Evolutionary conservation across 1,284 basidiomycete species (phyloP), one percentile per base, ranked within the genome.

Genomic region (Heterobasidion occidentale): DNA sequence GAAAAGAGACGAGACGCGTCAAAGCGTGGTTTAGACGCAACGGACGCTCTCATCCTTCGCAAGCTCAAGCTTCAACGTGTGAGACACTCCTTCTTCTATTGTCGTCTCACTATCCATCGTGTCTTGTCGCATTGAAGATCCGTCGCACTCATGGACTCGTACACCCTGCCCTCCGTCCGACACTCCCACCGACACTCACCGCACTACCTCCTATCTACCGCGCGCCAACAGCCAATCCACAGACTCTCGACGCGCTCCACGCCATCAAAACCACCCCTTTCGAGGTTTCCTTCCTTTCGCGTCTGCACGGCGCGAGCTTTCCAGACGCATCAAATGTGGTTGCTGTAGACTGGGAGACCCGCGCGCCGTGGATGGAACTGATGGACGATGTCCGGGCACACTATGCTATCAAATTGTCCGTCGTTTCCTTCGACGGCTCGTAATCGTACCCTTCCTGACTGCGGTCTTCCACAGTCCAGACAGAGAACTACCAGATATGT

Each of bases 311-410:
- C 7, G 59, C 59, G 34, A 45, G 46, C 57, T 1, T 27, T 33
- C 7, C 42, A 15, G 54, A 38, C 35, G 48, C 8, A 34, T 34
- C 58, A 3, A 59, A 57, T 0, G 61, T 65, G 27, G 71, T 89
- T 48, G 74, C 80, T 14, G 73, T 84, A 15, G 88, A 90, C 66
- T 90, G 87, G 87, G 81, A 86, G 63, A 81, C 79, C 2, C 70
- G 70, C 45, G 70, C 85, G 2, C 81, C 85, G 0, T 91, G 89
- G 89, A 84, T 84, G 77, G 70, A 77, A 38, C 76, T 91, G 45
- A 86, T 90, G 84, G 67, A 69, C 35, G 87, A 91, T 61, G 75
- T 91, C 49, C 74, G 78, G 52, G 79, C 78, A 4, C 88, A 90
- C 69, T 77, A 83, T 63, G 63, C 67, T 1, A 65, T 87, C 17